phyloP scores from a whole-genome alignment of 768 basidiomycete species.

The Cytidiella melzeri region DNA sequence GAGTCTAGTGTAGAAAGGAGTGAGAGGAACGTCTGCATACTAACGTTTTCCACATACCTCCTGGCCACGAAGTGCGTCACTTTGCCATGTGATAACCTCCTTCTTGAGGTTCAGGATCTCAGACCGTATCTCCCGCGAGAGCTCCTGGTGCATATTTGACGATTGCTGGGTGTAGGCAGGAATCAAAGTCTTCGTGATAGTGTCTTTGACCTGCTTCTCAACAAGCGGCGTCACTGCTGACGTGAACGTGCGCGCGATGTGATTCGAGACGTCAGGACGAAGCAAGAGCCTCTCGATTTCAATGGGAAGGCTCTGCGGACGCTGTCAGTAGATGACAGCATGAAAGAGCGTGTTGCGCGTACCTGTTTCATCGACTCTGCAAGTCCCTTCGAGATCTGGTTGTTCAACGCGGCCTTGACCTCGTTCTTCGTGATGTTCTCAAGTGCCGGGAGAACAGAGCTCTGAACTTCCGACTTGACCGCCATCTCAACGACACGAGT shows the following conservation, averaged over 20 bases:
- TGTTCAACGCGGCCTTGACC: constrained; percentile 71
- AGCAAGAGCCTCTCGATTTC: constrained; percentile 78
- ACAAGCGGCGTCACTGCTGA: constrained; percentile 68
- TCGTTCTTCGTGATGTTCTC: constrained; percentile 79
- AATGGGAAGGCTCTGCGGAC: constrained; percentile 56
- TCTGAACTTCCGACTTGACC: constrained; percentile 79
- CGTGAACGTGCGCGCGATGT: constrained; percentile 71
- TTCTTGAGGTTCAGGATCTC: constrained; percentile 76
- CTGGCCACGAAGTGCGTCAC: constrained; percentile 67
- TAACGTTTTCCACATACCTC: constrained; percentile 47
- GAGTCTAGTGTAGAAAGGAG: constrained; percentile 36
- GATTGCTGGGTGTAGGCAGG: constrained; percentile 74
- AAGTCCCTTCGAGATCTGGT: constrained; percentile 70
- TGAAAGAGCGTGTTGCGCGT: constrained; percentile 15
- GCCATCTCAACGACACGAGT: constrained; percentile 87
- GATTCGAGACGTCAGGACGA: constrained; percentile 68
- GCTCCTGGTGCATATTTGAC: constrained; percentile 73
- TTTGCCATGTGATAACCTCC: constrained; percentile 78
- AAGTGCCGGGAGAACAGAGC: constrained; percentile 74
- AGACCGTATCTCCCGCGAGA: constrained; percentile 64
- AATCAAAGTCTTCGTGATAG: constrained; percentile 64
- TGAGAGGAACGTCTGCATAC: constrained; percentile 4
- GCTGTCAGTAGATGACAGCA: constrained; percentile 3
- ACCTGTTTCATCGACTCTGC: constrained; percentile 73
- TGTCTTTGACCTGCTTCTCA: constrained; percentile 78